phyloP scores from a whole-genome alignment of 371 early-diverging fungal genomes.

The Mucor mucedo region DNA sequence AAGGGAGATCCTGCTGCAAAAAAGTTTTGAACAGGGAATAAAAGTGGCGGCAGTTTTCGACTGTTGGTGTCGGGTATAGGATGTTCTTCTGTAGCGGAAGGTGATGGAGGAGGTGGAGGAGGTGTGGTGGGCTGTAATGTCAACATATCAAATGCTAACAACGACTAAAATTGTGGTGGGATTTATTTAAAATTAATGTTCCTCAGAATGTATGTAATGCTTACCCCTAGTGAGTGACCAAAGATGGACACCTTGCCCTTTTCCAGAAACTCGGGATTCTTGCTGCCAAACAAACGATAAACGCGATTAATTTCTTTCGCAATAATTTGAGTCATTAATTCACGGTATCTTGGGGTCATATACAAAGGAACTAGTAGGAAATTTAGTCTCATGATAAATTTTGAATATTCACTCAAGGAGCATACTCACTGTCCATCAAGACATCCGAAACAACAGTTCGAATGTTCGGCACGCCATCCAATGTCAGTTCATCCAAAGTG shows the following conservation, averaged over 20 bases:
- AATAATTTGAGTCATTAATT: conserved; percentile 78
- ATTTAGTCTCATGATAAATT: neutral
- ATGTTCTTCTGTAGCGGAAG: conserved; percentile 6
- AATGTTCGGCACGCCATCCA: conserved; percentile 83
- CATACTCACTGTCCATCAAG: conserved; percentile 70
- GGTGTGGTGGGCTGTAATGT: conserved; percentile 60
- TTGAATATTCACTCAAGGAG: neutral
- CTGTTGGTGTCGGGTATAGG: conserved; percentile 18
- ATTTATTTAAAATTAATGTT: neutral
- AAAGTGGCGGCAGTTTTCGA: conserved; percentile 26
- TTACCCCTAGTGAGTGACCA: conserved; percentile 82
- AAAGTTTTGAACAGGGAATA: conserved; percentile 61
- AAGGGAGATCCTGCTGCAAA: conserved; percentile 80
- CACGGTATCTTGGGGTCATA: conserved; percentile 81
- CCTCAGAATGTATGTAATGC: conserved; percentile 1
- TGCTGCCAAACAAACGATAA: conserved; percentile 65
- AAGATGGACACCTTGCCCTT: conserved; percentile 76
- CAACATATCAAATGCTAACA: conserved; percentile 81
- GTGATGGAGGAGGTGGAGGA: conserved; percentile 4
- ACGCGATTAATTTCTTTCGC: conserved; percentile 76
- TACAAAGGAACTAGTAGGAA: conserved; percentile 73
- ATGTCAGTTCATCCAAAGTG: conserved; percentile 75
- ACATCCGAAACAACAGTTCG: conserved; percentile 83
- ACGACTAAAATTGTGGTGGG: conserved; percentile 31
- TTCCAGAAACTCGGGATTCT: conserved; percentile 77